These are phyloP conservation scores for Magnusiomyces clavatus DNA, from an alignment of 1,139 yeast species.

Conservation along the genomic window DNA sequence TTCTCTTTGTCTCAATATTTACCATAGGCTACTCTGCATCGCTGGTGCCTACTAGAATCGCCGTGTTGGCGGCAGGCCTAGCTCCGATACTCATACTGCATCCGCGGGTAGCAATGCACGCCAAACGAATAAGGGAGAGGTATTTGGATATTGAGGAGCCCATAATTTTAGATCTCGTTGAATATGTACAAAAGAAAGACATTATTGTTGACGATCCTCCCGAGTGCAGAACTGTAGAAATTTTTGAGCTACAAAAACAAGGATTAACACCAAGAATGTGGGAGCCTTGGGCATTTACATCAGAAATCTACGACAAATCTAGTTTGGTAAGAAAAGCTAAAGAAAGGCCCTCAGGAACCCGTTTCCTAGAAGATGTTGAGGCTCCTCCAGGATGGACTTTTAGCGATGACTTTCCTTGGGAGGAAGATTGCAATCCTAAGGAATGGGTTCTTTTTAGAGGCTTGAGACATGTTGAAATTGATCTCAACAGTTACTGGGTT, in stretches of 20 bases:
- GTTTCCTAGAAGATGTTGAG: conserved; percentile 44
- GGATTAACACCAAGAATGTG: conserved; percentile 56
- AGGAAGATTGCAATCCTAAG: conserved; percentile 46
- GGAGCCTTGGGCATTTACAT: conserved; percentile 46
- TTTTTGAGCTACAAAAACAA: conserved; percentile 66
- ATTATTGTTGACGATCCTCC: conserved; percentile 68
- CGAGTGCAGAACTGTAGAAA: conserved; percentile 48
- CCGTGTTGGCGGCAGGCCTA: conserved; percentile 51
- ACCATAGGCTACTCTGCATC: conserved; percentile 48
- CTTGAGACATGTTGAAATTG: conserved; percentile 29
- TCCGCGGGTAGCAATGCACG: conserved; percentile 24
- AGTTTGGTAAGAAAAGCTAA: conserved; percentile 49
- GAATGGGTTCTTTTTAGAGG: conserved; percentile 48
- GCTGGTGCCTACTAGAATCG: conserved; percentile 58
- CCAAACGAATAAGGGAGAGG: conserved; percentile 20
- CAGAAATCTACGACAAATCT: conserved; percentile 43
- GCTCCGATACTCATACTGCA: conserved; percentile 23
- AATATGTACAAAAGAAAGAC: conserved; percentile 39
- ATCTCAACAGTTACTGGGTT: conserved; percentile 38
- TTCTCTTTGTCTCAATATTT: conserved; percentile 40
- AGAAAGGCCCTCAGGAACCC: conserved; percentile 60
- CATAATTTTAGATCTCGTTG: conserved; percentile 23
- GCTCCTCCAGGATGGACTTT: conserved; percentile 77
- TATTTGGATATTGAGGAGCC: conserved; percentile 20
- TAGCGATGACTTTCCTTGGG: conserved; percentile 56